Base-by-base conservation (phyloP, 805 yeast genomes). In the Saturnispora bothae region DNA sequence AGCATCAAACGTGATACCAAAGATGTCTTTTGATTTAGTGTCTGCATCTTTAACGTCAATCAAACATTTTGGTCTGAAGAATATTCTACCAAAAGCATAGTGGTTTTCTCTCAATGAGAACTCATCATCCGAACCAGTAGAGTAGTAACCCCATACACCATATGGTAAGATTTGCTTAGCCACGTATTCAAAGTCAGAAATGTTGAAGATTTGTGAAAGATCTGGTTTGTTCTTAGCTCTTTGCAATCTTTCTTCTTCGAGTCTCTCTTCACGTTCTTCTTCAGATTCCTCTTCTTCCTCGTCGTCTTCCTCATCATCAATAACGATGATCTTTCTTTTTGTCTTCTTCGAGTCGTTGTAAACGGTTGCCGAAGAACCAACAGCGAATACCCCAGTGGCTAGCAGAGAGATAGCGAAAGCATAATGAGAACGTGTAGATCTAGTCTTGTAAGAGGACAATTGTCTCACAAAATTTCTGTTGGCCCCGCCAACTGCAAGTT, bases 81-180 rank as follows among this genome's bases (percentile, higher is more conserved):
- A 85, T 31, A 86, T 73, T 20, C 94, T 65, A 45, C 83, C 89
- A 58, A 73, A 82, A 1, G 95, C 92, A 33, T 38, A 38, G 27
- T 38, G 40, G 23, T 41, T 41, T 53, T 86, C 95, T 48, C 96
- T 70, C 43, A 82, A 52, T 0, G 95, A 71, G 48, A 88, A 73
- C 60, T 88, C 97, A 57, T 88, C 96, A 56, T 86, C 95, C 15
- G 94, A 71, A 5, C 92, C 97, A 4, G 92, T 78, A 2, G 92
- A 78, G 54, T 82, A 88, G 55, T 89, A 89, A 17, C 88, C 88
- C 85, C 95, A 83, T 1, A 88, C 94, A 15, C 73, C 71, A 28
- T 71, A 71, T 20, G 80, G 72, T 65, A 89, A 65, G 26, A 83
- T 73, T 42, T 75, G 70, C 33, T 84, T 69, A 3, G 96, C 96